Evolutionary conservation across 75 land plant species (phyloP).

Genomic region (Azolla pinnata): DNA sequence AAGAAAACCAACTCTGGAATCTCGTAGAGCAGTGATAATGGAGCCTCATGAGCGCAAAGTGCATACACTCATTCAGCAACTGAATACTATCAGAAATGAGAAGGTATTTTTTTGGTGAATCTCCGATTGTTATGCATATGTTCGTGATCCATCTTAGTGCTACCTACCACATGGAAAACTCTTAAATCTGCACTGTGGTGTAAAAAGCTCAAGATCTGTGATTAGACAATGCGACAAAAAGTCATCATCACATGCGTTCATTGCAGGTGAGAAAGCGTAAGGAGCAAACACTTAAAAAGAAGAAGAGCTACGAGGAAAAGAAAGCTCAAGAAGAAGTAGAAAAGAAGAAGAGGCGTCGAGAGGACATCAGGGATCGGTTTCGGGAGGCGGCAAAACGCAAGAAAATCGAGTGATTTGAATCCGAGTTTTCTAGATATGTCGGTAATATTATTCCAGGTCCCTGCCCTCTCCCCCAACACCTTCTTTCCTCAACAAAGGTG

Average conservation of each 20-base stretch:
- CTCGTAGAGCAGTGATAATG: constrained; percentile 69
- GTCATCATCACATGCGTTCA: background rate
- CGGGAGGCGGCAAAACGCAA: constrained; percentile 54
- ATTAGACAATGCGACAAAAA: background rate
- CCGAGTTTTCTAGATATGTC: background rate
- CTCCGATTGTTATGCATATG: too few species aligned
- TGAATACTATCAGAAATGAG: constrained; percentile 59
- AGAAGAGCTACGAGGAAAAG: constrained; percentile 36
- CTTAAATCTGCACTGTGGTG: background rate
- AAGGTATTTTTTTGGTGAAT: constrained; percentile 62
- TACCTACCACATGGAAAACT: too few species aligned
- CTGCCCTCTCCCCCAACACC: too few species aligned
- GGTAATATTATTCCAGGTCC: background rate
- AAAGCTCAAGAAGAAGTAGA: constrained; percentile 57
- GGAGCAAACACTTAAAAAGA: constrained; percentile 50
- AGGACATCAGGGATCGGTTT: constrained; percentile 63
- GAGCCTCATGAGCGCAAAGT: constrained; percentile 81
- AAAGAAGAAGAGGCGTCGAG: constrained; percentile 61
- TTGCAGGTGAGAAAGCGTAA: constrained; percentile 74
- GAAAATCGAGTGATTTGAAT: constrained; percentile 11
- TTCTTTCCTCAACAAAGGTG: too few species aligned
- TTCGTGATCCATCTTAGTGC: too few species aligned
- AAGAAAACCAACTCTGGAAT: constrained; percentile 45
- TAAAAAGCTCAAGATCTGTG: background rate
- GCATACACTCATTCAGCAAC: constrained; percentile 68